Percentiles rank a stretch among this genome's conserved stretches.
Evolutionary conservation across 2,329 filamentous ascomycete species (phyloP).

Genomic region (Plectosphaerella plurivora): DNA sequence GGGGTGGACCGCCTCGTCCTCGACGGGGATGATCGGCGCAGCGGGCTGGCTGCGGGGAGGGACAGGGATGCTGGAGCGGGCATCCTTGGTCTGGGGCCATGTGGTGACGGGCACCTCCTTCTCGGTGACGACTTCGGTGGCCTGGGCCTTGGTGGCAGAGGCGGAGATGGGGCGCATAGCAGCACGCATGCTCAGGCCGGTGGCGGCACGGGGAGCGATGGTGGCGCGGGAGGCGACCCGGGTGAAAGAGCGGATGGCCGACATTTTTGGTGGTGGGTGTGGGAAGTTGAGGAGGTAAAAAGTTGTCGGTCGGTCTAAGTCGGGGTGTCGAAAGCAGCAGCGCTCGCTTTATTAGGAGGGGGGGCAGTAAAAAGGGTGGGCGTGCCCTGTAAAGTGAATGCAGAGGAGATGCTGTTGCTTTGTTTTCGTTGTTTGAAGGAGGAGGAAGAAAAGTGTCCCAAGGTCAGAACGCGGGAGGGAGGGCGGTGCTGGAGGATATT

Average conservation of each 20-base stretch:
- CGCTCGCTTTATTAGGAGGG: no score
- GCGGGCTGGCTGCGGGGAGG: conserved; percentile 13
- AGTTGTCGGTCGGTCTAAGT: not conserved
- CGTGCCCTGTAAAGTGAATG: no score
- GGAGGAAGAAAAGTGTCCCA: not conserved
- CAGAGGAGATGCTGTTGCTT: no score
- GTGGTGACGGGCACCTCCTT: conserved; percentile 53
- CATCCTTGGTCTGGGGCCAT: conserved; percentile 47
- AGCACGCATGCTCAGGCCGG: conserved; percentile 17
- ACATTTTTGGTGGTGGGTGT: not conserved
- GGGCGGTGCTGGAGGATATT: not conserved
- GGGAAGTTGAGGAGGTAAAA: not conserved
- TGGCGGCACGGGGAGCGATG: conserved; percentile 22
- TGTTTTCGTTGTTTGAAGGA: not conserved
- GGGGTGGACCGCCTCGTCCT: conserved; percentile 45
- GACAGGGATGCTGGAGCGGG: conserved; percentile 53
- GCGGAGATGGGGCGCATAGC: conserved; percentile 28
- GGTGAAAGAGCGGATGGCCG: conserved; percentile 9
- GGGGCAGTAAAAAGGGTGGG: no score
- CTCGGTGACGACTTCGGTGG: conserved; percentile 49
- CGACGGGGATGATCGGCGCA: conserved; percentile 17
- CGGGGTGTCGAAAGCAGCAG: not conserved
- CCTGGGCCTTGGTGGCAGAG: conserved; percentile 31
- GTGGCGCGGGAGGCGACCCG: conserved; percentile 18
- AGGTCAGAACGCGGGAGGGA: not conserved